A percentile compares a stretch with the other conserved stretches of the same genome.
Conservation (phyloP, 345 rosid species). For the Hypericum androsaemum region DNA sequence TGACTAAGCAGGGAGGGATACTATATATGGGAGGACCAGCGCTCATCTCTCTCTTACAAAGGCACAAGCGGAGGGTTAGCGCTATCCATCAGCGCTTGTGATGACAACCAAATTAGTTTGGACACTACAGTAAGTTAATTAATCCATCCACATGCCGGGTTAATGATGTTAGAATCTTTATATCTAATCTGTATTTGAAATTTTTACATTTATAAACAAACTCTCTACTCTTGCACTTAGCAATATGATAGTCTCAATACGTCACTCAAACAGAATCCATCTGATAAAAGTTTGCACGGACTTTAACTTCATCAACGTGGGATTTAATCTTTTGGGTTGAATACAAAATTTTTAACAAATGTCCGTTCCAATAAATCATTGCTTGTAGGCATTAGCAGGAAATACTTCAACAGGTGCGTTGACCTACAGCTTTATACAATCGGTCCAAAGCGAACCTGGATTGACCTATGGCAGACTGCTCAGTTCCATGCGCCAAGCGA, state of each 20-base stretch:
- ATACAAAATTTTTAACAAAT: too few species aligned
- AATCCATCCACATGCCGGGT: background rate
- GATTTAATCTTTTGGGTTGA: too few species aligned
- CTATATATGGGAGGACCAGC: slow-evolving; percentile 56
- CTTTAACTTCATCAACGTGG: too few species aligned
- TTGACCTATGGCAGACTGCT: slow-evolving; percentile 57
- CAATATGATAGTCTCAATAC: too few species aligned
- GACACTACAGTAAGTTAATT: slow-evolving; percentile 41
- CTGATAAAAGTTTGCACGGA: too few species aligned
- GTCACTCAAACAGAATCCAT: too few species aligned
- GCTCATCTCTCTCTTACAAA: slow-evolving; percentile 25
- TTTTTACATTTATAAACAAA: too few species aligned
- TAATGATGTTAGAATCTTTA: background rate
- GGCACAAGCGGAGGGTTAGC: slow-evolving; percentile 75
- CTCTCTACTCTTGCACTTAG: too few species aligned
- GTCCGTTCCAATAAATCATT: too few species aligned
- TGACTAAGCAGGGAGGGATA: slow-evolving; percentile 40
- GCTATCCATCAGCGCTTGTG: slow-evolving; percentile 61
- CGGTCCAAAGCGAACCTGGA: slow-evolving; percentile 47
- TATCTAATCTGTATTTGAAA: too few species aligned
- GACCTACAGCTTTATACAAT: slow-evolving; percentile 72
- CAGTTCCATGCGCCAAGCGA: slow-evolving; percentile 35
- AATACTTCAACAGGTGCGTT: slow-evolving; percentile 48
- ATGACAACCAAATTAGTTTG: slow-evolving; percentile 40
- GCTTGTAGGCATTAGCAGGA: slow-evolving; percentile 48